phyloP scores from a whole-genome alignment of 768 basidiomycete genomes.

The Termitomyces sp. region DNA sequence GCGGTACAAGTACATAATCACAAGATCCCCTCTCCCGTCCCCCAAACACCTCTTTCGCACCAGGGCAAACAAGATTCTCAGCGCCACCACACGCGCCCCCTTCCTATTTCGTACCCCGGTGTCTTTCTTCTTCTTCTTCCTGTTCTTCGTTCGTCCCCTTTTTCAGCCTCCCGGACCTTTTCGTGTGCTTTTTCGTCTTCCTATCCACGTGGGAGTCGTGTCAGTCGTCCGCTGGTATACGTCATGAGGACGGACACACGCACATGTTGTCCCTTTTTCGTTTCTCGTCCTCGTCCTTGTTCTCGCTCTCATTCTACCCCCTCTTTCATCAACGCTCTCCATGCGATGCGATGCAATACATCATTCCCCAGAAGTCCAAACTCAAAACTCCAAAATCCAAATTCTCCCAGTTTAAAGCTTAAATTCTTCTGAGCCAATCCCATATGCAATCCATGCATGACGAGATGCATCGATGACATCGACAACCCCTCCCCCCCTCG shows the following conservation, averaged over 20 bases:
- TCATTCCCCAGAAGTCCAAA: too few species aligned
- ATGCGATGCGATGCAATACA: too few species aligned
- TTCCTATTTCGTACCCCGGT: not conserved
- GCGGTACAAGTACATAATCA: not conserved
- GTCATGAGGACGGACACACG: not conserved
- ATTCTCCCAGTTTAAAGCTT: too few species aligned
- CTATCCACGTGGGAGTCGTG: not conserved
- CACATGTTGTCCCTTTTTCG: not conserved
- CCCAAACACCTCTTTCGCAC: not conserved
- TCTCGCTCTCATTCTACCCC: not conserved
- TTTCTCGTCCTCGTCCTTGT: not conserved
- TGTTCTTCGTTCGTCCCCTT: not conserved
- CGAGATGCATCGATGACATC: too few species aligned
- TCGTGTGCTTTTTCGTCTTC: not conserved
- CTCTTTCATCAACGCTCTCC: too few species aligned
- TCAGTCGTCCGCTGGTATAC: not conserved
- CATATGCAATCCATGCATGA: too few species aligned
- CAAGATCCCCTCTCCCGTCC: not conserved
- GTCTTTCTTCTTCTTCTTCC: not conserved
- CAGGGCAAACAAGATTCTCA: not conserved
- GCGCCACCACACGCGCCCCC: not conserved
- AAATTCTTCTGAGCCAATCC: too few species aligned
- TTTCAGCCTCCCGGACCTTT: not conserved
- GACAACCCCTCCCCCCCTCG: too few species aligned
- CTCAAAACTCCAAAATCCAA: too few species aligned